Base-by-base conservation (phyloP, 2,329 filamentous ascomycete species). In the Aureobasidium pullulans region DNA sequence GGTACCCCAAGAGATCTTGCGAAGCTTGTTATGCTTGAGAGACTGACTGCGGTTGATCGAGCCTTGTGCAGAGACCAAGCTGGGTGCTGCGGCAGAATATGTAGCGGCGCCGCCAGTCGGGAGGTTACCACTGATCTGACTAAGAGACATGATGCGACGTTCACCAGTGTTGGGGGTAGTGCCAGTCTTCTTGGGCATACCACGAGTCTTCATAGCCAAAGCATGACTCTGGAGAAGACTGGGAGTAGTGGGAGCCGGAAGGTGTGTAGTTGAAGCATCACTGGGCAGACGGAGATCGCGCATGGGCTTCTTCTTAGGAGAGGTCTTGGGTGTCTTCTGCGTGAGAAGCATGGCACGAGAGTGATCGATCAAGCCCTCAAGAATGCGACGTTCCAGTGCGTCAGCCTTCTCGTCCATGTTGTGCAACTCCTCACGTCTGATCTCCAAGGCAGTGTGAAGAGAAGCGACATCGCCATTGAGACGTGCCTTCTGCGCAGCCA, bases 281-380 rank as follows among this genome's bases (percentile, higher is more conserved):
- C 67, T 68, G 57, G 65, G 64, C 64, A 74, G 54, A 61, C 72
- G 83, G 72, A 73, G 68, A 61, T 73, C 70, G 16, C 70, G 69
- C 36, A 69, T 68, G 46, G 76, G 75, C 64, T 78, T 77, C 65
- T 72, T 69, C 59, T 67, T 67, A 9, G 69, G 70, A 66, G 68
- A 64, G 6, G 70, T 68, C 71, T 75, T 36, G 68, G 70, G 68
- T 57, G 82, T 76, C 7, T 68, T 68, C 75, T 89, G 87, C 65
- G 84, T 79, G 77, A 94, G 88, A 60, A 97, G 82, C n/a, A 96
- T 80, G 29, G 93, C 86, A 6, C 93, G 88, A 19, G 93, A 96
- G 71, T 97, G 93, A 67, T 97, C 92, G 76, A 99, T 95, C 63
- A 97, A 90, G 29, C 93, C 92, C 65, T 97, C 93, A 34, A 99